Evolutionary conservation across 805 yeast species (phyloP), one percentile per base, ranked within the genome.

Genomic region (Suhomyces faveliae): DNA sequence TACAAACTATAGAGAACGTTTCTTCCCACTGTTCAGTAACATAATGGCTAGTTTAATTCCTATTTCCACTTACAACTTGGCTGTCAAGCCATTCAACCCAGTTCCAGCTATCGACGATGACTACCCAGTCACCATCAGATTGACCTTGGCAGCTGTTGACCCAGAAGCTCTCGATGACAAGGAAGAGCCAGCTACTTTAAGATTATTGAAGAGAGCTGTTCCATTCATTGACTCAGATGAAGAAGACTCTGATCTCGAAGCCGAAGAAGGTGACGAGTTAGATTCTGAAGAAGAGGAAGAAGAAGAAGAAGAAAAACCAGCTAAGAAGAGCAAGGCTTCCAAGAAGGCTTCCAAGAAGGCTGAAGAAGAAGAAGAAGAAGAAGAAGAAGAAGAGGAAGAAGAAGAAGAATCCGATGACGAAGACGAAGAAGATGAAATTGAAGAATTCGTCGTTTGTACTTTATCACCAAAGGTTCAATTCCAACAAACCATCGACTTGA

Each of bases 91-190:
- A 59, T 94, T 86, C 65, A 76, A 81, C 58, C 96, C 97, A 57
- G 83, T 84, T 38, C 90, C 90, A 44, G 96, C 97, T 51, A 82
- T 88, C 63, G 88, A 85, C 54, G 85, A 83, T 51, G 95, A 87
- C 51, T 84, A 83, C 67, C 97, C 97, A 44, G 87, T 88, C 57
- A 85, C 97, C 52, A 83, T 92, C 58, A 87, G 96, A 71, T 68
- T 92, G 61, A 91, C 98, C 46, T 79, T 92, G 80, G 99, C 97
- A 54, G 96, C 99, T 51, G 78, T 94, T 61, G 97, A 92, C 72
- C 96, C 97, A 53, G 87, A 84, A 62, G 78, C 95, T 24, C 83
- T 80, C 58, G 96, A 89, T 60, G 90, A 84, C 54, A 81, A 82
- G 60, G 83, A 78, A 56, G 84, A 80, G 59, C 97, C 98, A 56